A percentile compares a stretch with the other conserved stretches of the same genome.
These are phyloP conservation scores for Flaveria floridana DNA, from an alignment of 140 eudicot genomes.

Conservation along the genomic window DNA sequence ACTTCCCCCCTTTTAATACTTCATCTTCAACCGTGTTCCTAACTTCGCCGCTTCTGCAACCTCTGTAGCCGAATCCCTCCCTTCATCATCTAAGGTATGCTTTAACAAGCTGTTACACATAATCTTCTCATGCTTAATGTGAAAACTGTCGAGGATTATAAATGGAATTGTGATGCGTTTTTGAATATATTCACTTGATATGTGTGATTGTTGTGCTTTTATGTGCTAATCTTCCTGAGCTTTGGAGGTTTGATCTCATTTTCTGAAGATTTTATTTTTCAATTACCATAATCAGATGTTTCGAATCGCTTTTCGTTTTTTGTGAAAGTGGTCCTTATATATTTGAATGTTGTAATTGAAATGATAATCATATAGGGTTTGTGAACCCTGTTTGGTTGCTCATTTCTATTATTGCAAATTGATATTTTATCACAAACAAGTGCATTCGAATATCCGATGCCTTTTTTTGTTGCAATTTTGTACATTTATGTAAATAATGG, in stretches of 20 bases:
- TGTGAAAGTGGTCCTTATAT: background rate
- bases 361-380: background rate
- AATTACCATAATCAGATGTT: background rate
- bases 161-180: background rate
- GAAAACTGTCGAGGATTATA: background rate
- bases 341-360: background rate
- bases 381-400: background rate
- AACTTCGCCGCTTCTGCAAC: background rate
- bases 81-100: background rate
- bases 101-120: background rate
- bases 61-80: background rate
- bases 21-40: background rate
- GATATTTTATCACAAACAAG: background rate
- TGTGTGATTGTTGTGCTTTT: background rate
- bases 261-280: background rate
- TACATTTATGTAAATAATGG: background rate
- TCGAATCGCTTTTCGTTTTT: background rate
- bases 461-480: background rate
- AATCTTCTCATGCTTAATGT: background rate
- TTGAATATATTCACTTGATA: background rate
- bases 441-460: too few species aligned
- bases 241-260: background rate
- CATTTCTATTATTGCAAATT: background rate
- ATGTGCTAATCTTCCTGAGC: background rate
- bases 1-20: background rate